Percentiles rank a stretch among this genome's conserved stretches.
Conservation (phyloP, 345 rosid genomes). For the Hibiscus mutabilis region DNA sequence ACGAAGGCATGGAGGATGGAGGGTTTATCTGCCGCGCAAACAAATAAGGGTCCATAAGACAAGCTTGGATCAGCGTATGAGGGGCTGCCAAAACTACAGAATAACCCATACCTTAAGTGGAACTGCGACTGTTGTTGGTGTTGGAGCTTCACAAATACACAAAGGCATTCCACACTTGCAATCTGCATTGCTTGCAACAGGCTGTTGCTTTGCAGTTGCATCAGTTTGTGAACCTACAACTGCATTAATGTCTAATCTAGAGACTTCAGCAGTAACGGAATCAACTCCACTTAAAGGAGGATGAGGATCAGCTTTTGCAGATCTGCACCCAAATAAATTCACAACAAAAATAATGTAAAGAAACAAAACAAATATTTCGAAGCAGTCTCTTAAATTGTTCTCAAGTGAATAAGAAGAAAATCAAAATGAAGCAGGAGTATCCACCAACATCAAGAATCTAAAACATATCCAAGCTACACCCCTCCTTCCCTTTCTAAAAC, state of each 20-base stretch:
- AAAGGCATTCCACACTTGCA: conserved; percentile 98
- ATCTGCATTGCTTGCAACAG: conserved; percentile 30
- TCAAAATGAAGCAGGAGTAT: conserved; percentile 17
- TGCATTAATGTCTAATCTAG: conserved; percentile 43
- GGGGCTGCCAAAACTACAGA: background rate
- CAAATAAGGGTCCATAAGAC: conserved; percentile 3
- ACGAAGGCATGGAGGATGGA: background rate
- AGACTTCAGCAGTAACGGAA: conserved; percentile 38
- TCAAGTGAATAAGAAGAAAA: background rate
- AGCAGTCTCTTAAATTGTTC: background rate
- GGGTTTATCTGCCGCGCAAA: conserved; percentile 3
- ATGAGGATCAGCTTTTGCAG: conserved; percentile 25
- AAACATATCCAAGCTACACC: background rate
- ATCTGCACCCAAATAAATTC: conserved; percentile 31
- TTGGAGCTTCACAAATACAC: conserved; percentile 30
- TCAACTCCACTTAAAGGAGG: conserved; percentile 35
- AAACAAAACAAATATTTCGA: background rate
- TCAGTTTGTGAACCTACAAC: conserved; percentile 30
- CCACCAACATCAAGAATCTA: background rate
- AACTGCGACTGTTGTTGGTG: background rate
- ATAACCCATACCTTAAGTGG: conserved; percentile 8
- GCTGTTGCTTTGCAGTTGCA: conserved; percentile 23
- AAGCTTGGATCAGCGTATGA: background rate
- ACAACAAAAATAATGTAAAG: background rate
- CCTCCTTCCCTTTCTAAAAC: background rate